Conservation (phyloP, 768 basidiomycete species). For the Boletus rufocinnamomeus region DNA sequence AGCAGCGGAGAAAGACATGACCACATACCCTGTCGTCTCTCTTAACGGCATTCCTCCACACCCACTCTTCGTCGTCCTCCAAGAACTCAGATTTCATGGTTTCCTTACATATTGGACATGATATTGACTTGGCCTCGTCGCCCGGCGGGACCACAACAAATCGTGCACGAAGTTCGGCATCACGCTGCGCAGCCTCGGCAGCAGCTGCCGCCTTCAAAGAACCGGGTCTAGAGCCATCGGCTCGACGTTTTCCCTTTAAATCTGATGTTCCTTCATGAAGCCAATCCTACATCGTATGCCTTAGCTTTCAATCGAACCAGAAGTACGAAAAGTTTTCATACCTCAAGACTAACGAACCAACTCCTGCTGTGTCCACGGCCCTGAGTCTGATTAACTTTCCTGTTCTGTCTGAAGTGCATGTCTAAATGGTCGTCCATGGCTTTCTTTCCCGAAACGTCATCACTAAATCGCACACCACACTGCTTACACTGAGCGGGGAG, state of each 20-base stretch:
- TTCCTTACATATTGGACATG: slow-evolving; percentile 98
- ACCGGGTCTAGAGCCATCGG: slow-evolving; percentile 49
- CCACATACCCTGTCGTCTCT: slow-evolving; percentile 77
- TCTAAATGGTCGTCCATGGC: slow-evolving; percentile 88
- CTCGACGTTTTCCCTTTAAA: slow-evolving; percentile 69
- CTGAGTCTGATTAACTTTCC: slow-evolving; percentile 72
- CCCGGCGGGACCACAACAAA: slow-evolving; percentile 90
- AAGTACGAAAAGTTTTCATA: slow-evolving; percentile 40
- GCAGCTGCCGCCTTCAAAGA: slow-evolving; percentile 61
- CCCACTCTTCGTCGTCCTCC: slow-evolving; percentile 98
- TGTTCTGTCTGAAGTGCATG: slow-evolving; percentile 94
- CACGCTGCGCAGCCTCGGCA: slow-evolving; percentile 69
- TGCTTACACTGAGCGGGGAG: slow-evolving; percentile 88
- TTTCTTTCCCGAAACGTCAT: slow-evolving; percentile 69
- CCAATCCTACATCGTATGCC: slow-evolving; percentile 71
- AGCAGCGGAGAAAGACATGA: not conserved
- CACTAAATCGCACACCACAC: slow-evolving; percentile 86
- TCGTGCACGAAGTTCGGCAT: slow-evolving; percentile 70
- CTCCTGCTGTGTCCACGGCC: slow-evolving; percentile 87
- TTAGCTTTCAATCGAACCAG: slow-evolving; percentile 15
- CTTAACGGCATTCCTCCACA: slow-evolving; percentile 89
- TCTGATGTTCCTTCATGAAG: slow-evolving; percentile 63
- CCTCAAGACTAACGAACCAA: slow-evolving; percentile 86
- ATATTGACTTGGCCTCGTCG: slow-evolving; percentile 78
- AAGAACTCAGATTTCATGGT: slow-evolving; percentile 84